Evolutionary conservation across 2,329 filamentous ascomycete genomes (phyloP), one percentile per base, ranked within the genome.

Genomic region (Aciculosporium take): DNA sequence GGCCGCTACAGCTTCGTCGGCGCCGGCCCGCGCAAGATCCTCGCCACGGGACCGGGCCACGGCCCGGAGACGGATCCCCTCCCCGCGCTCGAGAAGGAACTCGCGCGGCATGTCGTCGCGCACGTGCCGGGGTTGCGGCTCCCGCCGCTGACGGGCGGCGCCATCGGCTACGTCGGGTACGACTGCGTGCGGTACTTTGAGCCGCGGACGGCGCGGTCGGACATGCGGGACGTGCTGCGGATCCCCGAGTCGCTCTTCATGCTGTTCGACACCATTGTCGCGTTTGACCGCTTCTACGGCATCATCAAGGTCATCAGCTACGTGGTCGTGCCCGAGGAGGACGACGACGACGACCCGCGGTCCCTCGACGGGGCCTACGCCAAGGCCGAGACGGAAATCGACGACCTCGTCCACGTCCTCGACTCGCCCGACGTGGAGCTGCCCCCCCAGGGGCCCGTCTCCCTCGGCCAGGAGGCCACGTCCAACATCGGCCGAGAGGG

Each of bases 171-270:
- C 60, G 86, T 96, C 5, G 88, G 88, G 40, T 98, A 98, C 57
- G 91, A 98, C 59, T 98, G 91, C 61, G 85, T 98, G 53, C 80
- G 81, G 56, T 96, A 96, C 64, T 98, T 98, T 52, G 91, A 98
- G 69, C 91, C 91, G 46, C 93, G 88, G 71, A 96, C 91, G n/a
- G 80, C 79, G 21, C 76, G 87, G 38, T 77, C 85, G 3, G n/a
- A n/a, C n/a, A 77, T 95, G 69, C 81, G 91, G 62, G 91, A 98
- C 62, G 74, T 93, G 24, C 72, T 96, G 18, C 67, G 81, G 45
- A 84, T 96, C 32, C 91, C 91, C 0, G 91, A 98, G 69, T 88
- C 85, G 45, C 69, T 96, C 24, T 96, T 98, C 60, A 96, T 96
- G 85, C 72, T 98, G 12, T 96, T 86, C 61, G 84, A 96, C 59